These are phyloP conservation scores for Polygonum aviculare DNA, from an alignment of 148 eudicot species.

Conservation along the genomic window DNA sequence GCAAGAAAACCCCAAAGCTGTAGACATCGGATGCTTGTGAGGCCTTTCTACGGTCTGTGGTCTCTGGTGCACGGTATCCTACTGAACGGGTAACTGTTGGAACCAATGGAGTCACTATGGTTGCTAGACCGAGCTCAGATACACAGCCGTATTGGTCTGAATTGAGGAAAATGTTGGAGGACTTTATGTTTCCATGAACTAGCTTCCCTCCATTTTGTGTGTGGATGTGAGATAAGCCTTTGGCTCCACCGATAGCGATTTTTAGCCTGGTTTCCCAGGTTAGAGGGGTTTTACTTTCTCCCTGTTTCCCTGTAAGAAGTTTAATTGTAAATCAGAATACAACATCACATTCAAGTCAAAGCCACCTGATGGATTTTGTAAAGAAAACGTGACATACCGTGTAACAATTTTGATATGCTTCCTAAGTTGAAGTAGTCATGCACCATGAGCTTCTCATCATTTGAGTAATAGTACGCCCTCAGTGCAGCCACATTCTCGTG, in stretches of 20 bases:
- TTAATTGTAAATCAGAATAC: no score
- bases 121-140: slow-evolving; percentile 65
- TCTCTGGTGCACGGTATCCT: slow-evolving; percentile 78
- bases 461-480: slow-evolving; percentile 75
- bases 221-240: slow-evolving; percentile 20
- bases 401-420: slow-evolving; percentile 53
- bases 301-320: slow-evolving; percentile 13
- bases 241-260: slow-evolving; percentile 23
- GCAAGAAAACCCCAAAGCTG: slow-evolving; percentile 66
- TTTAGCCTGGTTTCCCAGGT: slow-evolving; percentile 22
- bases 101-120: slow-evolving; percentile 35
- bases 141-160: slow-evolving; percentile 44
- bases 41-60: slow-evolving; percentile 46
- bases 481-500: slow-evolving; percentile 69
- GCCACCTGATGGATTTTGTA: background rate
- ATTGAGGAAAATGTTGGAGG: slow-evolving; percentile 76
- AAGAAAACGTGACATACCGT: slow-evolving; percentile 37
- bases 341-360: no score
- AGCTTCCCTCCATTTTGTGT: slow-evolving; percentile 24
- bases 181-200: slow-evolving; percentile 79
- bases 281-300: slow-evolving; percentile 15
- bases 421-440: slow-evolving; percentile 60
- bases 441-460: slow-evolving; percentile 82
- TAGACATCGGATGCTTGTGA: slow-evolving; percentile 76
- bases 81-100: slow-evolving; percentile 31